Base-by-base conservation (phyloP, 768 basidiomycete genomes). In the Cystofilobasidium ferigula region DNA sequence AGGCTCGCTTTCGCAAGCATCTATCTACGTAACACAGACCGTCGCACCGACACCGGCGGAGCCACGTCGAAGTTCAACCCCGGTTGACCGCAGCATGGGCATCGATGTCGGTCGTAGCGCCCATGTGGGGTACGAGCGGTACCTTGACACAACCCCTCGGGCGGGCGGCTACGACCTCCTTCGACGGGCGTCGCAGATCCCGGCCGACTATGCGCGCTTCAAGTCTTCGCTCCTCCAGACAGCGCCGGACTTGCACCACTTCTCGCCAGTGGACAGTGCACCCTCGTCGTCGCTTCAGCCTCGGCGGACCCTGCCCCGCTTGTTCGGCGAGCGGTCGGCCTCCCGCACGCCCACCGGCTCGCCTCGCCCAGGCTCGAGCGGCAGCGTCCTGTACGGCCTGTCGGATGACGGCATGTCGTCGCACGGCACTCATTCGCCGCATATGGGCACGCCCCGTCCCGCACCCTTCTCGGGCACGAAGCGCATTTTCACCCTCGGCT, bases 61-160 rank as follows among this genome's bases (percentile, higher is more conserved):
- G 51, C 51, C 51, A 5, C 51, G 51, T 6, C 51, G 51, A 32
- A 54, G 51, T 28, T 54, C 51, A 28, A 54, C 51, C 28, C 51
- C 51, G 5, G 51, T 54, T 8, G 30, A 54, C 30, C 26, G 51
- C 51, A 28, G 51, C 12, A 48, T 48, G 3, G 7, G 30, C 51
- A 18, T 3, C 30, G 28, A 13, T 16, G 28, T 3, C 26, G 51
- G 14, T 18, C 51, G 10, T 26, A 6, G 3, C 3, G 45, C 8
- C 38, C 16, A 8, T 8, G 8, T 20, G 7, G 51, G 14, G 14
- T 54, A 54, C 51, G 51, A 54, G 51, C 51, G 51, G 51, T 20
- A 54, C n/a, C 28, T 10, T 2, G 51, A 54, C 51, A 4, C 51
- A 1, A 54, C 51, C 7, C 51, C 51, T 6, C 26, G 51, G 14